Evolutionary conservation across 257 asterid species (phyloP).

Genomic region (Penstemon newberryi): DNA sequence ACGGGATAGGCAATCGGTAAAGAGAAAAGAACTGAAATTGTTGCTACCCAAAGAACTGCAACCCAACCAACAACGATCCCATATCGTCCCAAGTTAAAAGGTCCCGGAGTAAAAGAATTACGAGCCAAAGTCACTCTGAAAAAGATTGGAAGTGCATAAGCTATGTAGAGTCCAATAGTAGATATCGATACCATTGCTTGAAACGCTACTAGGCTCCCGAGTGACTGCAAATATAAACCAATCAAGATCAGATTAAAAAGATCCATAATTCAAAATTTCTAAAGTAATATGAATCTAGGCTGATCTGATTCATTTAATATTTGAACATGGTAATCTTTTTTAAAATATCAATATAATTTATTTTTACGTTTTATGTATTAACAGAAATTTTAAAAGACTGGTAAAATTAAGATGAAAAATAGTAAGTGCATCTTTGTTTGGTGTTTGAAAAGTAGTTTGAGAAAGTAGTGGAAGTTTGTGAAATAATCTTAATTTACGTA

Average conservation of each 20-base stretch:
- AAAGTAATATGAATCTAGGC: not conserved
- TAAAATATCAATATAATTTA: no score
- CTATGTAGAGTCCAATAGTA: conserved; percentile 91
- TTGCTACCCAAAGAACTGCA: conserved; percentile 79
- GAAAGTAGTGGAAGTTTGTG: no score
- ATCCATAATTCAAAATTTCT: no score
- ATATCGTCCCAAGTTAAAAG: conserved; percentile 76
- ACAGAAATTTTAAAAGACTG: no score
- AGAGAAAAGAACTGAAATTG: conserved; percentile 86
- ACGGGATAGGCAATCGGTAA: conserved; percentile 87
- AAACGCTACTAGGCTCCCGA: conserved; percentile 92
- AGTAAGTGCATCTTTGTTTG: no score
- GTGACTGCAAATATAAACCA: conserved; percentile 56
- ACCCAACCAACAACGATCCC: conserved; percentile 78
- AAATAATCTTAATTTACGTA: no score
- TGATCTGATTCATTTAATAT: no score
- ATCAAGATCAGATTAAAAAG: no score
- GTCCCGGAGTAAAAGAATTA: conserved; percentile 73
- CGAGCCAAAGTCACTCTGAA: conserved; percentile 88
- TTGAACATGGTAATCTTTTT: no score
- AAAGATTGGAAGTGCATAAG: conserved; percentile 86
- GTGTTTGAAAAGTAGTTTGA: no score
- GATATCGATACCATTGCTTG: conserved; percentile 98
- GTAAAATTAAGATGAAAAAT: no score
- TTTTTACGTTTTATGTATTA: no score